Conservation (phyloP, 2,329 filamentous ascomycete genomes). For the Penicillium sp. region DNA sequence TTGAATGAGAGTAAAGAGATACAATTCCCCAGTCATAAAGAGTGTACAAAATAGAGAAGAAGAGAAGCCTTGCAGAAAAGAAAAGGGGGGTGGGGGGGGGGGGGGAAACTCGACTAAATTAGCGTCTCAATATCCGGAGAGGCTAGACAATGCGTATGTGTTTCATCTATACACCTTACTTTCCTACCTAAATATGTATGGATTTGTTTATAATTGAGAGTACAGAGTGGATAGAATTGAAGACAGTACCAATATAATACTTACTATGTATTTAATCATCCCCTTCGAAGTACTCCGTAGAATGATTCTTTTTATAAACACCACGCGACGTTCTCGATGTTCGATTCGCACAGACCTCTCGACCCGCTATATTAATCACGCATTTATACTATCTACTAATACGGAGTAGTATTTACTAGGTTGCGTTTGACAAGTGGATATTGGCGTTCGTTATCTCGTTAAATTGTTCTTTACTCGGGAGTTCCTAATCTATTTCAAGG, state of each 20-base stretch:
- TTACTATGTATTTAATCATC: neutral
- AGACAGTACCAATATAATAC: neutral
- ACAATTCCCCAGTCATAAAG: neutral
- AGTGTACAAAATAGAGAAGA: conserved; percentile 3
- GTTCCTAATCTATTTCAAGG: neutral
- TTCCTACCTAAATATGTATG: neutral
- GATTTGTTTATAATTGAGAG: neutral
- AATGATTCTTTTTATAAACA: neutral
- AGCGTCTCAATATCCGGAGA: conserved; percentile 3
- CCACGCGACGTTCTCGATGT: neutral
- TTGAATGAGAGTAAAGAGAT: conserved; percentile 1
- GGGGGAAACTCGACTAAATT: neutral
- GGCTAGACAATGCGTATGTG: conserved; percentile 1
- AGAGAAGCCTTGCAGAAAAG: conserved; percentile 12
- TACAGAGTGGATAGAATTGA: neutral
- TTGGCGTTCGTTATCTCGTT: neutral
- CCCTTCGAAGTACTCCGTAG: neutral
- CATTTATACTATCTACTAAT: neutral
- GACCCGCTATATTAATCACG: neutral
- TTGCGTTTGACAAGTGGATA: neutral
- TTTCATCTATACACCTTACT: conserved; percentile 1
- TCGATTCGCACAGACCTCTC: neutral
- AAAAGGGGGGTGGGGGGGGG: conserved; percentile 8
- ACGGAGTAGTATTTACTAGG: neutral
- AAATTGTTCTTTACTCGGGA: neutral